Evolutionary conservation across 148 eudicot genomes (phyloP), one percentile per base, ranked within the genome.

Genomic region (Vaccinium myrtillus): DNA sequence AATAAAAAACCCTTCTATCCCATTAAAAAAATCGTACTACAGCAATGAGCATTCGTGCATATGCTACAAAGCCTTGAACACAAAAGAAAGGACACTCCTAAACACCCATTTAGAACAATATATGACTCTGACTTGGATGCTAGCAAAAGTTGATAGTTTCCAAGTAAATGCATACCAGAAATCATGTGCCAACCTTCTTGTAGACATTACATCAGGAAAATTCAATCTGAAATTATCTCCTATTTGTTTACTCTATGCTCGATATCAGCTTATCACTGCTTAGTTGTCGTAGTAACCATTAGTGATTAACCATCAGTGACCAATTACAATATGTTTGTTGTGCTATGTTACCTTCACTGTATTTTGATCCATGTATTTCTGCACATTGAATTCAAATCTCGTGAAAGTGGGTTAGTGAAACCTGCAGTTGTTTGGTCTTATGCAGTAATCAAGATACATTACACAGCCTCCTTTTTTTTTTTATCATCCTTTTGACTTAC

Each of bases 371-470:
- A 46, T 11, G 5, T 81, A 81, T 48, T 36, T 48, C 13, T 81
- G 13, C 14, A 6, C 12, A 36, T 51, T 54, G 19, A 78, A 54
- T 78, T 30, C 23, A 30, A 27, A 54, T 55, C 8, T 46, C 3
- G n/a, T 78, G 16, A 78, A 78, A 78, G 43, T 55, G 63, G 80
- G 10, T 78, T 78, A 51, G 61, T 27, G 39, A 23, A 48, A 65
- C n/a, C 23, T 65, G 56, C 56, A 69, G 53, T 51, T 50, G 48
- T 51, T 49, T 50, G 53, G 30, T 21, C 14, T 81, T 50, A 13
- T 82, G 77, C 48, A 82, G 77, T 32, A 18, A 70, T 18, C 36
- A 10, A 69, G 54, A 81, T 81, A 12, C 36, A 25, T 11, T 25
- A 67, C 73, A n/a, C 69, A 67, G 25, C 73, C 12, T 67, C 73